A percentile compares a stretch with the other conserved stretches of the same genome.
These are phyloP conservation scores for Pleurotus platypus DNA, from an alignment of 768 basidiomycete species.

Conservation along the genomic window DNA sequence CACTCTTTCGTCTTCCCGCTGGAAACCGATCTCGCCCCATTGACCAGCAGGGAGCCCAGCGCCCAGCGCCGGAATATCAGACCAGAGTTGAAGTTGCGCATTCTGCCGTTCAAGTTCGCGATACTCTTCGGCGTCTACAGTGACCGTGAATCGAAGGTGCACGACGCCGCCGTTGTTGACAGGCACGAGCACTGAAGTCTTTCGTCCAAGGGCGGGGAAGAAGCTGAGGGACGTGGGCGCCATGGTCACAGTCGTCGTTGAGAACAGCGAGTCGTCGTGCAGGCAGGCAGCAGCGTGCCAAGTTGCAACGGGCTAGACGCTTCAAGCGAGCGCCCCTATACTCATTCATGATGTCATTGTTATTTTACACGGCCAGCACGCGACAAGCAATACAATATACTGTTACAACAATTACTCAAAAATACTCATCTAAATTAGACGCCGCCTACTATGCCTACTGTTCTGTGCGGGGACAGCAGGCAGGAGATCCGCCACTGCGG, in stretches of 20 bases:
- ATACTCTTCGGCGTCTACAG: constrained; percentile 23
- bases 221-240: constrained; percentile 32
- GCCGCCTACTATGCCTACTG: too few species aligned
- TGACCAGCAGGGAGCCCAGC: constrained; percentile 14
- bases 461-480: too few species aligned
- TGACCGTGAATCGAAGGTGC: constrained; percentile 33
- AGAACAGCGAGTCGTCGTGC: neutral
- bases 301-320: neutral
- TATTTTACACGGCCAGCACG: too few species aligned
- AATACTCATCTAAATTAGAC: too few species aligned
- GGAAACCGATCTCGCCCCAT: constrained; percentile 25
- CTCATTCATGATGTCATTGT: constrained; percentile 15
- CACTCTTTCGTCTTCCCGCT: neutral
- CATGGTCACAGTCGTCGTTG: neutral
- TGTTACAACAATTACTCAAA: too few species aligned
- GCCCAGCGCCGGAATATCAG: constrained; percentile 26
- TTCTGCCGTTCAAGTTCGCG: constrained; percentile 23
- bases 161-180: constrained; percentile 15
- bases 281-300: neutral
- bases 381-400: too few species aligned
- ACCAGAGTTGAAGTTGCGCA: constrained; percentile 41
- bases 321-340: neutral
- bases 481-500: too few species aligned
- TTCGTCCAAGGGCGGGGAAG: constrained; percentile 33
- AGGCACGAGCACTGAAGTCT: constrained; percentile 21